Evolutionary conservation across 2,329 filamentous ascomycete species (phyloP).

Genomic region (Talaromyces sp.): DNA sequence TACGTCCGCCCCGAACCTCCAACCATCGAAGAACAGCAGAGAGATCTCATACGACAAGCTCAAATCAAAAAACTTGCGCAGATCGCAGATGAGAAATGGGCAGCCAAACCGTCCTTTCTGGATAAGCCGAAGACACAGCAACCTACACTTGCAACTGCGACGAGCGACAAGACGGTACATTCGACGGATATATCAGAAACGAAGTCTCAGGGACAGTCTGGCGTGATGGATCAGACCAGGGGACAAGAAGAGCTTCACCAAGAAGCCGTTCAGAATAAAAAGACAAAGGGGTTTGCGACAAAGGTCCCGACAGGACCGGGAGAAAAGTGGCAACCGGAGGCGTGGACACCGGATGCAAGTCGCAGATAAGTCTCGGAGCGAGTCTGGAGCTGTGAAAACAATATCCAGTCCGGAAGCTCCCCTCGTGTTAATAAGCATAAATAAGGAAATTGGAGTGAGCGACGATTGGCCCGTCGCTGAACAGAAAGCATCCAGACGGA

Average conservation of each 20-base stretch:
- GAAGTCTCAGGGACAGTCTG: conserved; percentile 28
- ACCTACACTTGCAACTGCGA: conserved; percentile 44
- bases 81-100: conserved; percentile 60
- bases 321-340: conserved; percentile 64
- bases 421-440: neutral
- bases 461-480: neutral
- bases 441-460: neutral
- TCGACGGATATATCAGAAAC: conserved; percentile 26
- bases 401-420: neutral
- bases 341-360: conserved; percentile 55
- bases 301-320: conserved; percentile 54
- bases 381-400: neutral
- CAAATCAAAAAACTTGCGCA: conserved; percentile 58
- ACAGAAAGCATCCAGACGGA: neutral
- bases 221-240: conserved; percentile 27
- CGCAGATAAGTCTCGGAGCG: conserved; percentile 30
- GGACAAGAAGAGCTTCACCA: conserved; percentile 29
- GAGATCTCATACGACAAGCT: conserved; percentile 55
- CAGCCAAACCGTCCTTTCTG: conserved; percentile 55
- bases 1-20: conserved; percentile 57
- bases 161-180: conserved; percentile 41
- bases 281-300: conserved; percentile 55
- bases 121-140: conserved; percentile 53
- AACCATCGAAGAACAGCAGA: conserved; percentile 55
- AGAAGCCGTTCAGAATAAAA: conserved; percentile 16